These are phyloP conservation scores for Scopulariopsis brevicaulis DNA, from an alignment of 2,329 filamentous ascomycete genomes.

Conservation along the genomic window DNA sequence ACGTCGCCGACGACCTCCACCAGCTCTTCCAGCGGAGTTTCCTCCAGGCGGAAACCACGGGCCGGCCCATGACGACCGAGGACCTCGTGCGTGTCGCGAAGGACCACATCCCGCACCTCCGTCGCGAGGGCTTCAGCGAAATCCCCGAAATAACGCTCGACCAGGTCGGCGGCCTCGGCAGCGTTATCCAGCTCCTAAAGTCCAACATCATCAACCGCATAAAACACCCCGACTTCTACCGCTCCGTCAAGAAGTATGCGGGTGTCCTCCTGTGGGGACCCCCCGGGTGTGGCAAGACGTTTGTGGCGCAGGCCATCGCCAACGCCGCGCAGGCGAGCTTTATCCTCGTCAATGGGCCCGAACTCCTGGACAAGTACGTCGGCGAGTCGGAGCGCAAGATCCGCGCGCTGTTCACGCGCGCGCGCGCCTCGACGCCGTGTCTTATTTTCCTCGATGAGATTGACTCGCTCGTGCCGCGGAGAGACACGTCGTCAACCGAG, in stretches of 20 bases:
- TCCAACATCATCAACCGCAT: conserved; percentile 87
- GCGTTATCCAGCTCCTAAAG: conserved; percentile 71
- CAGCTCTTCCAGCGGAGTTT: conserved; percentile 33
- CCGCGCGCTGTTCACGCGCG: conserved; percentile 81
- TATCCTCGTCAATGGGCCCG: conserved; percentile 93
- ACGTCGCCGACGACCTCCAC: conserved; percentile 81
- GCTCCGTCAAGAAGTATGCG: conserved; percentile 68
- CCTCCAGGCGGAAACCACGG: not conserved
- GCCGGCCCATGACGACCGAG: conserved; percentile 14
- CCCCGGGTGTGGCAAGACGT: conserved; percentile 91
- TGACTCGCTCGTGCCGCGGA: conserved; percentile 78
- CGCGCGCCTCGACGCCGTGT: conserved; percentile 76
- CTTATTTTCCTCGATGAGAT: conserved; percentile 98
- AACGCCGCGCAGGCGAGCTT: conserved; percentile 96
- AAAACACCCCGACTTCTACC: conserved; percentile 66
- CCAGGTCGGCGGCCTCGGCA: conserved; percentile 75
- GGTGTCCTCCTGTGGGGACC: conserved; percentile 95
- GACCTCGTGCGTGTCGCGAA: conserved; percentile 68
- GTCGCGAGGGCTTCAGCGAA: conserved; percentile 83
- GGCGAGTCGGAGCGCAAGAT: conserved; percentile 92
- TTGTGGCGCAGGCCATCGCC: conserved; percentile 91
- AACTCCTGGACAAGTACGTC: conserved; percentile 94
- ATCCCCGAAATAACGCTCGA: conserved; percentile 90
- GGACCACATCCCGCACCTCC: conserved; percentile 52
- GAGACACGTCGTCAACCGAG: conserved; percentile 70